phyloP scores from a whole-genome alignment of 2,329 filamentous ascomycete genomes.

The Aureobasidium subglaciale region DNA sequence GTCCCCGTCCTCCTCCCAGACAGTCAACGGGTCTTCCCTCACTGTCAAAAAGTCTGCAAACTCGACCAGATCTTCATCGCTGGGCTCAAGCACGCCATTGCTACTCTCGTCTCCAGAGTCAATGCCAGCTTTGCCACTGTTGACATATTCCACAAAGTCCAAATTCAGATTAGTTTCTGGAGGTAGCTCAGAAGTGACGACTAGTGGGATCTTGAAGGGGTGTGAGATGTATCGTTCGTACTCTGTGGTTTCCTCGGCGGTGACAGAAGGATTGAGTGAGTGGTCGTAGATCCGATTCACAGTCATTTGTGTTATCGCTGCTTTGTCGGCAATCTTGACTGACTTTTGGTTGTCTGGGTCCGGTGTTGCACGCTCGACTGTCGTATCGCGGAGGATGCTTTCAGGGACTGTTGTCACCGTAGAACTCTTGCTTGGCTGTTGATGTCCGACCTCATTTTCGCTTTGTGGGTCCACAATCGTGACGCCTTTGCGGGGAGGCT shows the following conservation, averaged over 20 bases:
- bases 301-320: conserved; percentile 78
- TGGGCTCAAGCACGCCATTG: conserved; percentile 41
- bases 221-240: conserved; percentile 86
- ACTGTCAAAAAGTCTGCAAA: conserved; percentile 61
- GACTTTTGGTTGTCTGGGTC: conserved; percentile 6
- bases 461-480: conserved; percentile 58
- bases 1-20: conserved; percentile 73
- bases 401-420: conserved; percentile 1
- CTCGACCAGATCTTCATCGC: conserved; percentile 40
- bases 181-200: conserved; percentile 61
- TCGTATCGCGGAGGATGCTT: conserved; percentile 14
- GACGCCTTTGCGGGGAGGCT: conserved; percentile 58
- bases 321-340: conserved; percentile 54
- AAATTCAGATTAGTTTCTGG: conserved; percentile 42
- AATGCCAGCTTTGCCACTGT: conserved; percentile 47
- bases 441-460: conserved; percentile 22
- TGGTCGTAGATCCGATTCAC: conserved; percentile 79
- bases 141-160: conserved; percentile 77
- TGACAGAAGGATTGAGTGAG: conserved; percentile 79
- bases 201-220: conserved; percentile 79
- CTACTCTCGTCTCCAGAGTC: conserved; percentile 28
- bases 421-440: neutral
- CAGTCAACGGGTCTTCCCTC: conserved; percentile 76
- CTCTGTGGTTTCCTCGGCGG: conserved; percentile 68
- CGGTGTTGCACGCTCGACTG: neutral